Evolutionary conservation across 208 protist species (phyloP).

Genomic region (Crithidia bombi): DNA sequence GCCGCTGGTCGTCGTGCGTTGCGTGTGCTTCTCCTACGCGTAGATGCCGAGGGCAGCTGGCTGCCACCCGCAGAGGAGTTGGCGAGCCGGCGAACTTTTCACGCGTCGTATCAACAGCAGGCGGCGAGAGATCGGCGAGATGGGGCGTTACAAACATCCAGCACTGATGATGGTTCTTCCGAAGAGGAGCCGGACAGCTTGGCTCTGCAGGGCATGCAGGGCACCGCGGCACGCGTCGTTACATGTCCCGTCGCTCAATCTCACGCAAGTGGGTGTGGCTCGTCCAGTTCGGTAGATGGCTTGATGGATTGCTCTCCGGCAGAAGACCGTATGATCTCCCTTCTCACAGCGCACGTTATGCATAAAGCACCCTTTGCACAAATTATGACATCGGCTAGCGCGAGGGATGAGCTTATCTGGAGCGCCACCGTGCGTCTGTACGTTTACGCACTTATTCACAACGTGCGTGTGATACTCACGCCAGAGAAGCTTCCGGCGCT

Average conservation of each 20-base stretch:
- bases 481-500: conserved; percentile 54
- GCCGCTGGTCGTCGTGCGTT: conserved; percentile 7
- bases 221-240: conserved; percentile 12
- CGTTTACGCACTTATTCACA: conserved; percentile 45
- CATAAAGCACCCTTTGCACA: conserved; percentile 1
- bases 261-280: neutral
- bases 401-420: conserved; percentile 11
- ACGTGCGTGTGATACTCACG: conserved; percentile 49
- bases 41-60: conserved; percentile 61
- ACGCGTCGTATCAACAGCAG: conserved; percentile 29
- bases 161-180: neutral
- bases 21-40: conserved; percentile 57
- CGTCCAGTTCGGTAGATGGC: neutral
- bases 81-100: conserved; percentile 39
- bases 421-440: conserved; percentile 47
- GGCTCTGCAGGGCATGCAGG: conserved; percentile 10
- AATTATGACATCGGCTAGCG: neutral
- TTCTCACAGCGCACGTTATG: conserved; percentile 15
- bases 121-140: neutral
- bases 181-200: conserved; percentile 7
- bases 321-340: conserved; percentile 7
- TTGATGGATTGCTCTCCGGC: neutral
- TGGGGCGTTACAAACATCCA: neutral
- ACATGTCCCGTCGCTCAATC: neutral
- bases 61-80: conserved; percentile 40